phyloP scores from a whole-genome alignment of 345 rosid genomes.

The Populus ilicifolia region DNA sequence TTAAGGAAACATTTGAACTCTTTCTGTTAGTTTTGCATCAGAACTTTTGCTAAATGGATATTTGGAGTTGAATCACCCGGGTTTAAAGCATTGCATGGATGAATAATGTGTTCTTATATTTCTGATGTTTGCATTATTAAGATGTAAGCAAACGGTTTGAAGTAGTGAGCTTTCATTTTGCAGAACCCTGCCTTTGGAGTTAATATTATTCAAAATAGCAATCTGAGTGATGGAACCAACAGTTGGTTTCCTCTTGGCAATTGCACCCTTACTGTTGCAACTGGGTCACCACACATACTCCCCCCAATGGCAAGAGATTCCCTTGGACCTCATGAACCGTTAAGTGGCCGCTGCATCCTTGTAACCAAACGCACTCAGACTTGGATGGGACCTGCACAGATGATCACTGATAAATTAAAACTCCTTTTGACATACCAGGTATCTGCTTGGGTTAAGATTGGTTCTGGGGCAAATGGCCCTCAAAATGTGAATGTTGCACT shows the following conservation, averaged over 20 bases:
- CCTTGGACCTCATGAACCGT: slow-evolving; percentile 56
- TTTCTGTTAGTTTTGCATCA: neutral
- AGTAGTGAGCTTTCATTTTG: slow-evolving; percentile 11
- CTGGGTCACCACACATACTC: slow-evolving; percentile 74
- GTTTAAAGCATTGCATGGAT: neutral
- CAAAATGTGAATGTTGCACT: slow-evolving; percentile 87
- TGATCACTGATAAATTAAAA: slow-evolving; percentile 69
- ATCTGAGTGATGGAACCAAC: slow-evolving; percentile 50
- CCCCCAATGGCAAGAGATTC: slow-evolving; percentile 85
- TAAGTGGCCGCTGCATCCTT: slow-evolving; percentile 70
- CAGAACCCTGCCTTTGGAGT: slow-evolving; percentile 73
- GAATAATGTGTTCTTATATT: neutral
- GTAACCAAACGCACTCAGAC: slow-evolving; percentile 73
- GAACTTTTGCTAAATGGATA: neutral
- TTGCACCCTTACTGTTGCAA: slow-evolving; percentile 58
- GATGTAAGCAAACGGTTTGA: neutral
- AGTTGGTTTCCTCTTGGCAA: slow-evolving; percentile 95
- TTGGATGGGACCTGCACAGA: slow-evolving; percentile 99
- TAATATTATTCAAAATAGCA: slow-evolving; percentile 69
- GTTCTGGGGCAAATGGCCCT: slow-evolving; percentile 47
- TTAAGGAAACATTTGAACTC: neutral
- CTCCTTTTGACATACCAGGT: slow-evolving; percentile 85
- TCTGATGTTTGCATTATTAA: slow-evolving; percentile 3
- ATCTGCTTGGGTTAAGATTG: slow-evolving; percentile 83
- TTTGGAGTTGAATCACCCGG: neutral